A percentile compares a stretch with the other conserved stretches of the same genome.
phyloP scores from a whole-genome alignment of 2,329 filamentous ascomycete species.

The Penicillium capsulatum region DNA sequence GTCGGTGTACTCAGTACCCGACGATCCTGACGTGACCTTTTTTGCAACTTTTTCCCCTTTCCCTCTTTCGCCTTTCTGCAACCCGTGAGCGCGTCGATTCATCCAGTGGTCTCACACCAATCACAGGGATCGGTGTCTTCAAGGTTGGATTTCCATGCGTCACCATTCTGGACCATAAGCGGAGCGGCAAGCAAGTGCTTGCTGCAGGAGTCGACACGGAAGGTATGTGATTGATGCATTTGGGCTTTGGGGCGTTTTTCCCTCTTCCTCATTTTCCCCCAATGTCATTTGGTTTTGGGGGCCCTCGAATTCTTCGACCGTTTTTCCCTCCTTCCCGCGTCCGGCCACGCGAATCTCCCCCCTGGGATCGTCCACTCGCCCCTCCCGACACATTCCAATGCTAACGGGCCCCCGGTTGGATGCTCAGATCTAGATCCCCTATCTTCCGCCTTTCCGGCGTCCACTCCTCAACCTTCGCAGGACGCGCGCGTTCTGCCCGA shows the following conservation, averaged over 20 bases:
- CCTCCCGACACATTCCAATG: constrained; percentile 11
- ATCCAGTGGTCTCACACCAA: constrained; percentile 7
- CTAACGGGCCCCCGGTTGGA: constrained; percentile 8
- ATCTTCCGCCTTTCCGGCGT: constrained; percentile 38
- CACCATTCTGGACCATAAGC: constrained; percentile 44
- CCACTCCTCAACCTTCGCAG: constrained; percentile 29
- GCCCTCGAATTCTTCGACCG: constrained; percentile 3
- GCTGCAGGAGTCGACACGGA: constrained; percentile 47
- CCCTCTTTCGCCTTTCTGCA: constrained; percentile 12
- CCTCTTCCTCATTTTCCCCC: constrained; percentile 9
- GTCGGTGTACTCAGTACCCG: constrained; percentile 9
- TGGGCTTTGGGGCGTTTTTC: too few species aligned
- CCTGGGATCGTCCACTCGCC: constrained; percentile 9
- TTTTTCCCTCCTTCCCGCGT: constrained; percentile 6
- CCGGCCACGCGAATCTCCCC: constrained; percentile 16
- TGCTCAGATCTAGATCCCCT: constrained; percentile 36
- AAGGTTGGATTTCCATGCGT: constrained; percentile 43
- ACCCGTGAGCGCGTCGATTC: too few species aligned
- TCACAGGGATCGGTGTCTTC: constrained; percentile 27
- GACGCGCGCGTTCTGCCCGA: constrained; percentile 28
- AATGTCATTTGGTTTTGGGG: constrained; percentile 5
- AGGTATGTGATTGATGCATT: constrained; percentile 37
- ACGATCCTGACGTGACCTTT: constrained; percentile 20
- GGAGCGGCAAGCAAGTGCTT: constrained; percentile 48
- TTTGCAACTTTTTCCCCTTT: constrained; percentile 13